Percentiles rank a stretch among this genome's conserved stretches.
Conservation (phyloP, 306 rosid genomes). For the Vicia sativa region DNA sequence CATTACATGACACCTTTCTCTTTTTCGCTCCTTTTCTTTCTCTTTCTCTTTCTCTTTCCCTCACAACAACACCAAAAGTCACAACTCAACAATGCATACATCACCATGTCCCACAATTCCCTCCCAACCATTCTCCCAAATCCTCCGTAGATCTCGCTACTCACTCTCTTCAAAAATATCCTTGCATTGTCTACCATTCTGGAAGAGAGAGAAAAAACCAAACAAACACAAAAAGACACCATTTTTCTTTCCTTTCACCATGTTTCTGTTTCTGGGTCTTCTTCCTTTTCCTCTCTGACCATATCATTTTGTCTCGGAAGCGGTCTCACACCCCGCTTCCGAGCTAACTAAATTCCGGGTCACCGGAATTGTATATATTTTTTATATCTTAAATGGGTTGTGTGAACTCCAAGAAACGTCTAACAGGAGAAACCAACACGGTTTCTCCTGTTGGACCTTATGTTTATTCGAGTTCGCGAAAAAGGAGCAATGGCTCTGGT, state of each 20-base stretch:
- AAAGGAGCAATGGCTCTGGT: conserved; percentile 40
- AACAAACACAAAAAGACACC: background rate
- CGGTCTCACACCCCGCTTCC: conserved; percentile 29
- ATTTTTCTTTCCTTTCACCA: conserved; percentile 2
- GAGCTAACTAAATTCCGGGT: conserved; percentile 13
- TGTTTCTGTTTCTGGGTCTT: conserved; percentile 35
- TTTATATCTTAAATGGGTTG: conserved; percentile 63
- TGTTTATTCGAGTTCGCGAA: conserved; percentile 1
- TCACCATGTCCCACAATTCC: conserved; percentile 70
- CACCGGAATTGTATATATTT: background rate
- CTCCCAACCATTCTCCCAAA: conserved; percentile 55
- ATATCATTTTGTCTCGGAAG: conserved; percentile 18
- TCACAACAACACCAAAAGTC: conserved; percentile 38
- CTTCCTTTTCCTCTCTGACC: conserved; percentile 24
- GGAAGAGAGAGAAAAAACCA: conserved; percentile 29
- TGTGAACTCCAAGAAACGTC: conserved; percentile 67
- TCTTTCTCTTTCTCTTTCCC: conserved; percentile 32
- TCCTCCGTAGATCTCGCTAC: conserved; percentile 62
- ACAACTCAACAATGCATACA: conserved; percentile 42
- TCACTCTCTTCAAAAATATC: background rate
- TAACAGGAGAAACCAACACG: background rate
- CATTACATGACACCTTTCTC: conserved; percentile 56
- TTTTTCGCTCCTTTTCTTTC: conserved; percentile 8
- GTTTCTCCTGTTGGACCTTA: conserved; percentile 4
- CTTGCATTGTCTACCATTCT: conserved; percentile 14